Base-by-base conservation (phyloP, 129 eudicot genomes). In the Helianthus tuberosus region DNA sequence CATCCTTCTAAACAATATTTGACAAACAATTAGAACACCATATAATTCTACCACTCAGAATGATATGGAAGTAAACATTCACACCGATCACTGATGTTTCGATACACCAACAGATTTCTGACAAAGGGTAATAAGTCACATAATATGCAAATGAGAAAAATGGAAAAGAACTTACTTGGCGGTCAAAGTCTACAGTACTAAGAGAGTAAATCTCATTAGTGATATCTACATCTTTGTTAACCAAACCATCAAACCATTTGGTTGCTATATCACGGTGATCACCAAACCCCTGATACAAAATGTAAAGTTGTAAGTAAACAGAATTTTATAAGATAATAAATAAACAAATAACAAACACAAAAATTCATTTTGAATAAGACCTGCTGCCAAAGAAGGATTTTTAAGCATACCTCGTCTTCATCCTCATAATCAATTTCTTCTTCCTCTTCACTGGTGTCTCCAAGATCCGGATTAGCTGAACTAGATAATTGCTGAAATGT, bases 181-280 rank as follows among this genome's bases (percentile, higher is more conserved):
- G 89, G 70, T 94, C 97, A 87, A 90, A 90, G 17, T 91, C 97
- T 57, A 94, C 93, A 11, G 64, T 86, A 44, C 76, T 81, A 69
- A 94, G 82, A 17, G 97, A 94, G 83, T 94, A 94, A 71, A 94
- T 72, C 86, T 94, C 99, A 20, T 86, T 91, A 71, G 89, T 86
- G 65, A 88, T 84, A 74, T 68, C 57, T 55, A 73, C 72, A 74
- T 94, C 97, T 82, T 84, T 91, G 69, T 76, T 88, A 46, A 90
- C 73, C 57, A 94, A 81, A 23, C 97, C 99, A 79, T 90, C 88
- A 74, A 70, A 90, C 99, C 99, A 94, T 84, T 86, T 86, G 72
- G 32, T 72, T 73, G 86, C 94, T 46, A 76, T 68, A 59, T 68
- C 69, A 77, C 81, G 47, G 80, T 74, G 76, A 14, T 76, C 64